phyloP scores from a whole-genome alignment of 1,139 yeast species.

The Spencermartinsiella ligniputridi region DNA sequence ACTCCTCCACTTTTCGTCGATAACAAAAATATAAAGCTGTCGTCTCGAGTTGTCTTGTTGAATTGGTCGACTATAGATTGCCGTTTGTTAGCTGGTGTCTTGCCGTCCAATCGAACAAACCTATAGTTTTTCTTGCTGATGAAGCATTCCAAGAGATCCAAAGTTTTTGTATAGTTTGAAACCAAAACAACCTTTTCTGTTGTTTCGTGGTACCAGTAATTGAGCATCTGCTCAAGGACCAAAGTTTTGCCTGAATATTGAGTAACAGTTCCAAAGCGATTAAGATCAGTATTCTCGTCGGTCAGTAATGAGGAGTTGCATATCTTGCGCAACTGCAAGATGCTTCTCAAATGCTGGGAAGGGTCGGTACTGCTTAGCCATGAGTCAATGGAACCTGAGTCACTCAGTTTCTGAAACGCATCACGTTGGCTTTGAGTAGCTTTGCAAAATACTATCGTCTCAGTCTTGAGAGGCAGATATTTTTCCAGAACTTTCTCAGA shows the following conservation, averaged over 20 bases:
- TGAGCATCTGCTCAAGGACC: conserved; percentile 32
- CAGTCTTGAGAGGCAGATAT: conserved; percentile 74
- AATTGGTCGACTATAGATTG: conserved; percentile 64
- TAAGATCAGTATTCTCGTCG: conserved; percentile 23
- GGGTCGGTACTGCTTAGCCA: conserved; percentile 34
- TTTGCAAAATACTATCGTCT: conserved; percentile 69
- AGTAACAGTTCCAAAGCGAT: conserved; percentile 1
- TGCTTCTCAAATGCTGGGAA: conserved; percentile 57
- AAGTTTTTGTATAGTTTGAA: conserved; percentile 84
- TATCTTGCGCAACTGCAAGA: conserved; percentile 70
- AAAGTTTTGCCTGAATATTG: conserved; percentile 33
- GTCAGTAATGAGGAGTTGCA: conserved; percentile 78
- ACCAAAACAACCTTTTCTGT: conserved; percentile 79
- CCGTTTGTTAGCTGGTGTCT: conserved; percentile 64
- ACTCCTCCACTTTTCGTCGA: conserved; percentile 95
- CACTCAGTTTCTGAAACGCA: conserved; percentile 50
- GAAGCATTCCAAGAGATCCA: conserved; percentile 66
- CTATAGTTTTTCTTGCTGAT: conserved; percentile 48
- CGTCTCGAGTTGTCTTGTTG: conserved; percentile 45
- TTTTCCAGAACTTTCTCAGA: conserved; percentile 61
- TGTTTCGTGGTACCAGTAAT: conserved; percentile 29
- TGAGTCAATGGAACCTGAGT: conserved; percentile 39
- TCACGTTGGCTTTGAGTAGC: conserved; percentile 62
- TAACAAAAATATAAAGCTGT: conserved; percentile 62
- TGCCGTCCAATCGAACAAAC: conserved; percentile 74